Evolutionary conservation across 1,139 yeast genomes (phyloP), one percentile per base, ranked within the genome.

Genomic region (Nematodospora anomalae): DNA sequence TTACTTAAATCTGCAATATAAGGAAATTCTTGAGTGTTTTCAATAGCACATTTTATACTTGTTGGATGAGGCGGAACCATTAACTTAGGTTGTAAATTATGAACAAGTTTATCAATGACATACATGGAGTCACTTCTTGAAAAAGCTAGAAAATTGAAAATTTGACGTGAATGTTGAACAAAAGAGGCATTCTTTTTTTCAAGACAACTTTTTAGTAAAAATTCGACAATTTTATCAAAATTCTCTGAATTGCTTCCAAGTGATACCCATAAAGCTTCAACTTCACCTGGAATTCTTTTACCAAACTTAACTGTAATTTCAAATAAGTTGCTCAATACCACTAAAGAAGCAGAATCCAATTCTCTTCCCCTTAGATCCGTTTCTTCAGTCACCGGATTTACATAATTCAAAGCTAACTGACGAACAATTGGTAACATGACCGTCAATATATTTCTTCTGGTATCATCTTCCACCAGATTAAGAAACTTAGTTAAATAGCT

Each of bases 251-350:
- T 75, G 37, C 79, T 79, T 2, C 95, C 96, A 26, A 92, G 67
- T 0, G 97, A 94, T 3, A 86, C 88, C 99, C 99, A 94, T 26
- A 92, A 61, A 0, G 95, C 95, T 55, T 90, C 97, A 7, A 92
- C 87, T 50, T 89, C 97, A 50, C 83, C 83, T 33, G 87, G 86
- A 49, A 87, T 79, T 11, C 71, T 68, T 30, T 82, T 81, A 37
- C 90, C 79, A 49, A 83, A 86, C 39, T 79, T 79, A 29, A 88
- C 80, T 0, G 97, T 87, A 30, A 92, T 83, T 50, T 88, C 97
- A 58, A 89, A 80, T 38, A 92, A 61, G 49, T 90, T 92, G 43
- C 76, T 79, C 47, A 92, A 58, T 1, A 90, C 89, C 96, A 90
- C 87, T 31, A 73, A 67, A 1, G 92, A 79, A 8, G 74, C 58